Percentiles rank a stretch among this genome's conserved stretches.
These are phyloP conservation scores for Tetrahymena malaccensis DNA, from an alignment of 73 alveolate species.

Conservation along the genomic window DNA sequence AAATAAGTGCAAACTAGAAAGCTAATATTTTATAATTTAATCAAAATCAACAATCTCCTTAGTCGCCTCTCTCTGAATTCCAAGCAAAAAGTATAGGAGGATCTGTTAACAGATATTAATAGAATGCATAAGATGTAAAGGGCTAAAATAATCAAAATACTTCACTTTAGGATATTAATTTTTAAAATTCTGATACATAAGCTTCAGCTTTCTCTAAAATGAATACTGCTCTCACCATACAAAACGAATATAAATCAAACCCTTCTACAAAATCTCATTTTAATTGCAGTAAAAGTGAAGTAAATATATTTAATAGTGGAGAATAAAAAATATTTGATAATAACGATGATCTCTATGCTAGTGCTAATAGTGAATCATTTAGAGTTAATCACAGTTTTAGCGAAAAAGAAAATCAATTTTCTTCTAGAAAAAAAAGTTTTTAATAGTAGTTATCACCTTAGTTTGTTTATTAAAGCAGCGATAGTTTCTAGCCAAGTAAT, in stretches of 20 bases:
- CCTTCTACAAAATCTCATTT: neutral
- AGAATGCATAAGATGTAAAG: neutral
- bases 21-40: neutral
- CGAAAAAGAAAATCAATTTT: neutral
- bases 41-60: neutral
- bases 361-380: neutral
- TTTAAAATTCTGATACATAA: neutral
- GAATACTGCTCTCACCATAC: neutral
- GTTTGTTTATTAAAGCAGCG: neutral
- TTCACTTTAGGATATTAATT: neutral
- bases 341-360: neutral
- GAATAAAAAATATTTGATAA: neutral
- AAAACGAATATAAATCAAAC: neutral
- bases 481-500: neutral
- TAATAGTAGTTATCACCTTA: neutral
- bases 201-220: neutral
- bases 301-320: neutral
- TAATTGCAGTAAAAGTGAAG: neutral
- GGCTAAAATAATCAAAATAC: neutral
- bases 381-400: neutral
- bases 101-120: neutral
- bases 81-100: neutral
- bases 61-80: neutral
- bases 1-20: neutral
- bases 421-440: neutral